These are phyloP conservation scores for Xylariomycetidae sp. DNA, from an alignment of 2,329 filamentous ascomycete species.

Conservation along the genomic window DNA sequence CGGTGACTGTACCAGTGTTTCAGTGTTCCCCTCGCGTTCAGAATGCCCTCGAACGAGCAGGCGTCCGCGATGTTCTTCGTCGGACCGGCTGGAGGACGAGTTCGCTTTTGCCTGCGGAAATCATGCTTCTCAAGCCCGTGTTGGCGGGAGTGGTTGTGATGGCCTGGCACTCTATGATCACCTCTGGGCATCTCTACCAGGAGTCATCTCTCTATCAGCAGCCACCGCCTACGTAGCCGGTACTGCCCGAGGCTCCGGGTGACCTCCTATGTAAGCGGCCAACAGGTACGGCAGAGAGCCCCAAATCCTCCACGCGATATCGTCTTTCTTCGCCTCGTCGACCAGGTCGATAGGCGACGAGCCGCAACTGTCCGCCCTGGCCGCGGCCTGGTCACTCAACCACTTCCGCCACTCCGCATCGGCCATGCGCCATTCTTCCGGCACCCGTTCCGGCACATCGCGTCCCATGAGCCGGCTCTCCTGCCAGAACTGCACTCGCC, in stretches of 20 bases:
- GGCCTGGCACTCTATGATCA: too few relatives aligned
- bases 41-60: too few relatives aligned
- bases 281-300: conserved; percentile 21
- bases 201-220: conserved; percentile 1
- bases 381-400: conserved; percentile 16
- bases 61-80: too few relatives aligned
- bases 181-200: too few relatives aligned
- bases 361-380: conserved; percentile 1
- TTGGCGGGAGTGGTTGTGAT: too few relatives aligned
- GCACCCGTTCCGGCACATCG: conserved; percentile 13
- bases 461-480: conserved; percentile 8
- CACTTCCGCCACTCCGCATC: conserved; percentile 22
- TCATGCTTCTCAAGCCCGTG: too few relatives aligned
- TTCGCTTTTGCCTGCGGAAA: too few relatives aligned
- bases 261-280: conserved; percentile 10
- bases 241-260: too few relatives aligned
- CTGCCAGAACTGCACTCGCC: conserved; percentile 19
- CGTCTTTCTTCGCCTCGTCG: conserved; percentile 5
- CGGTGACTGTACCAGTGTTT: too few relatives aligned
- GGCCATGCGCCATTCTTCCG: conserved; percentile 18
- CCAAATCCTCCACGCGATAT: conserved; percentile 12
- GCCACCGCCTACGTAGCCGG: too few relatives aligned
- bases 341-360: background rate
- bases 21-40: too few relatives aligned
- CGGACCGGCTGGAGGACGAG: too few relatives aligned